A percentile compares a stretch with the other conserved stretches of the same genome.
These are phyloP conservation scores for Aureobasidium sp. DNA, from an alignment of 2,329 filamentous ascomycete species.

Conservation along the genomic window DNA sequence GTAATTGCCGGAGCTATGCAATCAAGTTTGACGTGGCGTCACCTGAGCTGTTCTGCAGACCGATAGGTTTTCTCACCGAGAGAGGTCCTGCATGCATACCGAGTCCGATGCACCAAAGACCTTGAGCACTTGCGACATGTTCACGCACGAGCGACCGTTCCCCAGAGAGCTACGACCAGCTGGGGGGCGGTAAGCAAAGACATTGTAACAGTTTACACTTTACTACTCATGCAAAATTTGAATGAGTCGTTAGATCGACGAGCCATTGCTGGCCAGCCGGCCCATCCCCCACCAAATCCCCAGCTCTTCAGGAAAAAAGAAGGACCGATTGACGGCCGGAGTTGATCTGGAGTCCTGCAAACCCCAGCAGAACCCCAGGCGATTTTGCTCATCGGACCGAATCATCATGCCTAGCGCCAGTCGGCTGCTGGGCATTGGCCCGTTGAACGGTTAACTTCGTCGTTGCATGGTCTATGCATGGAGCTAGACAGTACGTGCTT, in stretches of 20 bases:
- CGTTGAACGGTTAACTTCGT: slow-evolving; percentile 6
- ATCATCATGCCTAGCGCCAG: neutral
- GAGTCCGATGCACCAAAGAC: neutral
- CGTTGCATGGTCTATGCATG: slow-evolving; percentile 14
- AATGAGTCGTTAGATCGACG: slow-evolving; percentile 12
- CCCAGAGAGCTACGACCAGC: neutral
- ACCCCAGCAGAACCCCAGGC: neutral
- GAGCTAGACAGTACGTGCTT: slow-evolving; percentile 9
- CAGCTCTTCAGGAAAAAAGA: neutral
- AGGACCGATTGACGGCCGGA: slow-evolving; percentile 9
- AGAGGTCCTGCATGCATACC: neutral
- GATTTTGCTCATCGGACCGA: neutral
- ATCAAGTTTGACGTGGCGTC: neutral
- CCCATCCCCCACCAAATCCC: slow-evolving; percentile 7
- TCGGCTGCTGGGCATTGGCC: neutral
- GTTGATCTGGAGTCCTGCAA: neutral
- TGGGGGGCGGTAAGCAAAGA: neutral
- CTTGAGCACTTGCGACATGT: neutral
- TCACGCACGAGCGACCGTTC: neutral
- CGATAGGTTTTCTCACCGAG: slow-evolving; percentile 2
- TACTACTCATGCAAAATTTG: neutral
- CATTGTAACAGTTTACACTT: neutral
- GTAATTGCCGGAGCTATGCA: slow-evolving; percentile 11
- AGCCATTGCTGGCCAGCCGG: slow-evolving; percentile 1
- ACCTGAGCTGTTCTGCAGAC: neutral